Evolutionary conservation across 2,329 filamentous ascomycete species (phyloP), one percentile per base, ranked within the genome.

Genomic region (Passalora sequoiae): DNA sequence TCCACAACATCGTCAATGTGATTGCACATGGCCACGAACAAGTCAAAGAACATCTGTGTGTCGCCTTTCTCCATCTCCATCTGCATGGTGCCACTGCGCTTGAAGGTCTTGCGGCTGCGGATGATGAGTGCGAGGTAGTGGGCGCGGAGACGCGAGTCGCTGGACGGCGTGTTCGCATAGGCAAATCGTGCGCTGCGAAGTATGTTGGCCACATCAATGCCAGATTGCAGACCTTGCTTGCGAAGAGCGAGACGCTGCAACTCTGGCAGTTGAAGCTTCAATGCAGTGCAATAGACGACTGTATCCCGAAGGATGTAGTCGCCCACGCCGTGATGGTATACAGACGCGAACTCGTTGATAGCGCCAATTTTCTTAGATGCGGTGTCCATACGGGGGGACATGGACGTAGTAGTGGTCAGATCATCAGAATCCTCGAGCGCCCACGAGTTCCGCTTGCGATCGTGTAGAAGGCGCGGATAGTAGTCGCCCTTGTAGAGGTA

Each of bases 21-120:
- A 73, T 95, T 96, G 77, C 88, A 94, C 84, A 96, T 86, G 62
- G 89, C 89, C 66, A 96, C 89, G 69, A 96, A 97, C 69, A 97
- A 76, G 77, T 96, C 89, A 73, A 97, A 97, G 78, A 92, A 96
- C 72, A 96, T 77, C 77, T 89, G 89, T 44, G 59, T 60, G 71
- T 77, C 89, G 67, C 89, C 89, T 69, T 81, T 81, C 75, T 95
- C 87, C 89, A 97, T 96, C 75, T 96, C 89, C 74, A 86, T 84
- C 78, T 96, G 89, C 89, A 96, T 94, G 69, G 89, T 96, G 71
- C 89, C 89, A 74, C 89, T 95, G 71, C 86, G 83, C 83, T 95
- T 96, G 71, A 97, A 96, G 63, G 88, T 95, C 76, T 89, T 89
- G 69, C 91, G 87, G 77, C 86, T 91, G 74, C 89, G 84, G 75